These are phyloP conservation scores for Jatropha curcas DNA, from an alignment of 345 rosid genomes.

Conservation along the genomic window DNA sequence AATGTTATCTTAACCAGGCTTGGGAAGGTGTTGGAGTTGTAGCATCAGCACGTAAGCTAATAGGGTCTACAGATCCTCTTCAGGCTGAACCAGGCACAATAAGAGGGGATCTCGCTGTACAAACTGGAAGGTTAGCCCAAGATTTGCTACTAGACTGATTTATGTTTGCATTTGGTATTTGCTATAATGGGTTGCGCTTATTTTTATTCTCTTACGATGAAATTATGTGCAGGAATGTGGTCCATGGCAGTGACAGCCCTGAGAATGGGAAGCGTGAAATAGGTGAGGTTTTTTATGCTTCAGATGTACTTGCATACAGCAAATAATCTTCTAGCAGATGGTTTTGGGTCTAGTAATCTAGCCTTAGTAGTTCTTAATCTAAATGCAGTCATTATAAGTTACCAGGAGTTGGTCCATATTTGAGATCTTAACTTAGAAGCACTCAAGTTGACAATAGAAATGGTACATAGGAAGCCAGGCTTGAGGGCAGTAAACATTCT, in stretches of 20 bases:
- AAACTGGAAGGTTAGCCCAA: slow-evolving; percentile 84
- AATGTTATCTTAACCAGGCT: slow-evolving; percentile 47
- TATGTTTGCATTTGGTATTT: slow-evolving; percentile 3
- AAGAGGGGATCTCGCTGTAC: slow-evolving; percentile 93
- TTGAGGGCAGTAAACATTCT: too few species aligned
- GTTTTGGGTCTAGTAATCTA: background rate
- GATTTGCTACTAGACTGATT: slow-evolving; percentile 11
- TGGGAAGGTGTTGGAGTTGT: slow-evolving; percentile 99
- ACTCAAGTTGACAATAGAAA: background rate
- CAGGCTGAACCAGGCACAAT: slow-evolving; percentile 98
- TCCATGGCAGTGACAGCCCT: slow-evolving; percentile 98
- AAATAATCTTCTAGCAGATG: background rate
- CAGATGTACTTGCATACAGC: background rate
- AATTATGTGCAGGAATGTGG: slow-evolving; percentile 66
- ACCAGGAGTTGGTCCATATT: too few species aligned
- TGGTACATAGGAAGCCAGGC: background rate
- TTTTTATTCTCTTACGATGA: slow-evolving; percentile 15
- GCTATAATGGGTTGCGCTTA: background rate
- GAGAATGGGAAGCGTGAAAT: slow-evolving; percentile 92
- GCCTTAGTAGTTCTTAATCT: background rate
- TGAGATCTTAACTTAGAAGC: too few species aligned
- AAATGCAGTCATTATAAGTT: too few species aligned
- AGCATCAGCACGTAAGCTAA: slow-evolving; percentile 88
- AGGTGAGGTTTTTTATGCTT: slow-evolving; percentile 43
- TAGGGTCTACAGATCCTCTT: slow-evolving; percentile 93